Evolutionary conservation across 108 stramenopile genomes (phyloP).

Genomic region (Aurantiochytrium sp.): DNA sequence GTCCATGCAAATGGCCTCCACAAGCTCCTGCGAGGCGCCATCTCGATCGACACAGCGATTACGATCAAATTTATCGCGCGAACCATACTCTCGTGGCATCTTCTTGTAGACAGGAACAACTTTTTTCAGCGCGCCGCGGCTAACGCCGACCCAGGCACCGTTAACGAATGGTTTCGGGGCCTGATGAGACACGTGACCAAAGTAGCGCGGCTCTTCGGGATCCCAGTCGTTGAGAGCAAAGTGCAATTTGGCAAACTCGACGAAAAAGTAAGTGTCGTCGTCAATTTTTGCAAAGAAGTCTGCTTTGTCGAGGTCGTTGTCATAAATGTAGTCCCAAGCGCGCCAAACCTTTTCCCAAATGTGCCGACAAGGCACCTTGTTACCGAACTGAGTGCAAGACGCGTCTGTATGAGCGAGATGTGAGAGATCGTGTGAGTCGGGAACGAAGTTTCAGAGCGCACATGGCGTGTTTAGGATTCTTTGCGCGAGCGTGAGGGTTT

Average conservation of each 20-base stretch:
- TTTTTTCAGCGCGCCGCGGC: background rate
- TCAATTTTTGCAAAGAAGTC: background rate
- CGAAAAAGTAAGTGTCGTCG: background rate
- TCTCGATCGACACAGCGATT: background rate
- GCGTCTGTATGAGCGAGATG: background rate
- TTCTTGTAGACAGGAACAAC: background rate
- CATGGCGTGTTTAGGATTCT: background rate
- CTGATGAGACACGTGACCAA: background rate
- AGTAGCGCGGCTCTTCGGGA: background rate
- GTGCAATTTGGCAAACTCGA: background rate
- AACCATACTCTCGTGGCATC: background rate
- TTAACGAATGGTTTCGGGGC: background rate
- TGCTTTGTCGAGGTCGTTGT: background rate
- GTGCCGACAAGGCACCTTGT: background rate
- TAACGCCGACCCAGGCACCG: background rate
- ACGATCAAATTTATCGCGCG: background rate
- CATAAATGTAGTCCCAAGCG: background rate
- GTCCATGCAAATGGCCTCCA: background rate
- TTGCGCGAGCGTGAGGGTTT: background rate
- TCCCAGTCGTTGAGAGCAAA: background rate
- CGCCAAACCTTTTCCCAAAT: constrained; percentile 17
- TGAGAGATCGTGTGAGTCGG: too few relatives aligned
- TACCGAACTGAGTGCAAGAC: background rate
- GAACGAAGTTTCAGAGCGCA: too few relatives aligned
- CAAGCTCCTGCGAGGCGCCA: background rate